Evolutionary conservation across 208 protist species (phyloP).

Genomic region (Naegleria gruberi): DNA sequence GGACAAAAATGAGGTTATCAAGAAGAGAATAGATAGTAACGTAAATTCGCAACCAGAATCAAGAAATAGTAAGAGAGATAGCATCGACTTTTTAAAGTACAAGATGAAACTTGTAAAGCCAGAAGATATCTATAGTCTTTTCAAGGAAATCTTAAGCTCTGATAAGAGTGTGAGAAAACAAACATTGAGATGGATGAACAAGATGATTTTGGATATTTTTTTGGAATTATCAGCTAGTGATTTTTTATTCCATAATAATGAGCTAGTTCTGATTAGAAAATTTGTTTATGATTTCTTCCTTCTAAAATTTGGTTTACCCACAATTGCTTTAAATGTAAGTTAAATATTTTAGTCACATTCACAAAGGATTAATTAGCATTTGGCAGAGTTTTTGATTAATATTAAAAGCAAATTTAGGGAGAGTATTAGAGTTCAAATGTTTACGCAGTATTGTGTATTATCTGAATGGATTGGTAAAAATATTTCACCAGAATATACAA

Average conservation of each 20-base stretch:
- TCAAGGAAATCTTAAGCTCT: background rate
- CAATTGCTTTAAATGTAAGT: background rate
- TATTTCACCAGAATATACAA: background rate
- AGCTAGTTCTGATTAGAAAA: background rate
- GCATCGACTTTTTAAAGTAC: background rate
- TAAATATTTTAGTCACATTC: no score
- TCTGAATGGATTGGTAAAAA: background rate
- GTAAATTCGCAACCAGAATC: no score
- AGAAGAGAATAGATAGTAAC: no score
- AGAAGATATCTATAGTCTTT: background rate
- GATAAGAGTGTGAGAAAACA: background rate
- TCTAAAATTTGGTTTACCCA: background rate
- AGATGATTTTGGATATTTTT: constrained; percentile 7
- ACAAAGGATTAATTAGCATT: background rate
- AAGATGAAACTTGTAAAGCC: background rate
- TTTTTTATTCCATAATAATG: background rate
- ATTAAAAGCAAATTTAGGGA: background rate
- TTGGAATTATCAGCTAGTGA: background rate
- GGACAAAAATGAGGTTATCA: no score
- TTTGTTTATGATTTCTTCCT: constrained; percentile 12
- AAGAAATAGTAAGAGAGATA: no score
- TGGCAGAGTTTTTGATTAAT: background rate
- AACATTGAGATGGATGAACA: background rate
- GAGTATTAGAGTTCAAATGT: constrained; percentile 11
- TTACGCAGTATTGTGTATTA: background rate